phyloP scores from a whole-genome alignment of 495 filamentous ascomycete species.

The Podospora sp. region DNA sequence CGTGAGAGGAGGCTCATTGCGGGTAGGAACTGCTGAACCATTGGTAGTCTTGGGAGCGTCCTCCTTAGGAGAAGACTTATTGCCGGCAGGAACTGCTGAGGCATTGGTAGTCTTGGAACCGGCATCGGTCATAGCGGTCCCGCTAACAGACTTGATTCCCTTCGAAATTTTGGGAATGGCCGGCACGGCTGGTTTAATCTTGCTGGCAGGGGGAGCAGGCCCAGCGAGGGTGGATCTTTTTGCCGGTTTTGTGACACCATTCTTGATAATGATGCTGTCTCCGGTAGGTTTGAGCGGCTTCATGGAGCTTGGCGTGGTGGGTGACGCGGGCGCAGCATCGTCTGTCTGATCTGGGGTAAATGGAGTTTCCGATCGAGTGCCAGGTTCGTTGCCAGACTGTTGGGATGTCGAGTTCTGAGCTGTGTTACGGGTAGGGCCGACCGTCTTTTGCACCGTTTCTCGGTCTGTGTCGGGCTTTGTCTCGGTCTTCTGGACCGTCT shows the following conservation, averaged over 20 bases:
- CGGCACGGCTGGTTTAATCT: constrained; percentile 10
- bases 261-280: background rate
- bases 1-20: too few relatives aligned
- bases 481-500: too few relatives aligned
- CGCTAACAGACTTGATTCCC: constrained; percentile 12
- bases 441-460: too few relatives aligned
- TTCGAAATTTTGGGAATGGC: constrained; percentile 39
- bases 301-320: constrained; percentile 68
- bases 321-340: constrained; percentile 62
- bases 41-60: background rate
- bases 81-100: background rate
- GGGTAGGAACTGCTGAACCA: too few relatives aligned
- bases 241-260: constrained; percentile 65
- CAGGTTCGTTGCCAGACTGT: constrained; percentile 38
- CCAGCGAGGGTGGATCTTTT: constrained; percentile 68
- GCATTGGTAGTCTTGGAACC: background rate
- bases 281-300: constrained; percentile 48
- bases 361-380: constrained; percentile 61
- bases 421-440: constrained; percentile 35
- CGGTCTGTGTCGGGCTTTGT: too few relatives aligned
- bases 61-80: background rate
- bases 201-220: constrained; percentile 54
- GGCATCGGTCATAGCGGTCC: background rate
- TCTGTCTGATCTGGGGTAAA: constrained; percentile 68
- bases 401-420: background rate